Percentiles rank a stretch among this genome's conserved stretches.
Conservation (phyloP, 2,329 filamentous ascomycete species). For the Pseudopithomyces chartarum region DNA sequence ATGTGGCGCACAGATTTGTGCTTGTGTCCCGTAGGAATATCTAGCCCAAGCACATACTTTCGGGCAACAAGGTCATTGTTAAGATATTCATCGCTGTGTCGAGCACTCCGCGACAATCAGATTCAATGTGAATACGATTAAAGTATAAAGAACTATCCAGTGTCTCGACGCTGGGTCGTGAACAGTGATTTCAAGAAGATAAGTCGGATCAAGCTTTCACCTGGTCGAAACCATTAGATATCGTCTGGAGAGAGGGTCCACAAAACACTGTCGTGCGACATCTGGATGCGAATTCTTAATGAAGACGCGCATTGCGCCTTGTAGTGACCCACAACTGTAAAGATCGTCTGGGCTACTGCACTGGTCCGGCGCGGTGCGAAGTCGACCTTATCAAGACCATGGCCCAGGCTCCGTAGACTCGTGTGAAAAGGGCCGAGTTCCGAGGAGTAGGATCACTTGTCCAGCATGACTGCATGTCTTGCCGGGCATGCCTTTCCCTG, state of each 20-base stretch:
- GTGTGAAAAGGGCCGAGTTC: slow-evolving; percentile 1
- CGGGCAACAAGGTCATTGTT: no score
- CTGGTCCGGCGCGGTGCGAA: not conserved
- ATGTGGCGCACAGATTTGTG: not conserved
- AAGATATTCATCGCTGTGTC: no score
- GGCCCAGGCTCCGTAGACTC: not conserved
- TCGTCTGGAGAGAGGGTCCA: not conserved
- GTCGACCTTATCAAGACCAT: slow-evolving; percentile 1
- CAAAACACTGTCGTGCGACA: not conserved
- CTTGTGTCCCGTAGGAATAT: not conserved
- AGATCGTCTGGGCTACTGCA: slow-evolving; percentile 1
- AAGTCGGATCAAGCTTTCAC: no score
- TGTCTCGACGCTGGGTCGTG: no score
- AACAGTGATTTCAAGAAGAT: no score
- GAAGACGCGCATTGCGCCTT: not conserved
- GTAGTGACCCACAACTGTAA: not conserved
- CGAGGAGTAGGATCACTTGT: not conserved
- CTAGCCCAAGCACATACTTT: no score
- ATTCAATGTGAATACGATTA: no score
- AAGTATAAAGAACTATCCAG: no score
- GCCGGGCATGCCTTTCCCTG: not conserved
- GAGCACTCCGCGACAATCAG: no score
- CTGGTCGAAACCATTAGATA: no score
- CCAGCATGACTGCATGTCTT: not conserved
- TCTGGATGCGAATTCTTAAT: not conserved